Evolutionary conservation across 345 rosid genomes (phyloP), one percentile per base, ranked within the genome.

Genomic region (Arabidopsis arenosa): DNA sequence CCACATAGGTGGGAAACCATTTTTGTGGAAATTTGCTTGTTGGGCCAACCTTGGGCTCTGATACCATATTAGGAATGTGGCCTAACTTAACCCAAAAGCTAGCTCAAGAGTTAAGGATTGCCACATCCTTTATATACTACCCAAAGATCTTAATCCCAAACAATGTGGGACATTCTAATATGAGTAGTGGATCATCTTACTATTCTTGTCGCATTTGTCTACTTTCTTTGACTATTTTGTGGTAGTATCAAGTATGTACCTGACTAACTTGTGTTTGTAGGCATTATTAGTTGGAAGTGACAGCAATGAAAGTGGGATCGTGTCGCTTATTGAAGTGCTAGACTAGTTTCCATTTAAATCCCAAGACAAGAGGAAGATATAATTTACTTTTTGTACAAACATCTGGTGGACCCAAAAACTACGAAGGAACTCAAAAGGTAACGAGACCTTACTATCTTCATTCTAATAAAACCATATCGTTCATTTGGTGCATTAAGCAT

Each of bases 251-350:
- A 41, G 45, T 15, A 68, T 67, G 40, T 47, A 33, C 52, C 70
- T 73, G 71, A 74, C 55, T 37, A 62, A 72, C 75, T 75, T 76
- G n/a, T 72, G 53, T 66, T 9, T 85, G 84, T 80, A 92, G 99
- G 97, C 96, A 77, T 81, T 95, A 83, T 89, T 97, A 15, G 89
- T 88, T 37, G 99, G 99, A 80, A 89, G 96, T 68, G 97, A 92
- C 76, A 95, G 97, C 88, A 92, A 89, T 82, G 99, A 97, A 49
- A 95, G 99, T 66, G 99, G 99, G 9, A 80, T 90, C 48, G 97
- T 86, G 80, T 96, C 92, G 15, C 93, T 95, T 80, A 97, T 95
- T 75, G 99, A 95, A 79, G 84, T 92, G 96, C 97, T 79, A 94
- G 98, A 84, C 72, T 94, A 56, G 90, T 94, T 83, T 92, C 96